A percentile compares a stretch with the other conserved stretches of the same genome.
These are phyloP conservation scores for Xerocomus brunneocitrinus DNA, from an alignment of 768 basidiomycete genomes.

Conservation along the genomic window DNA sequence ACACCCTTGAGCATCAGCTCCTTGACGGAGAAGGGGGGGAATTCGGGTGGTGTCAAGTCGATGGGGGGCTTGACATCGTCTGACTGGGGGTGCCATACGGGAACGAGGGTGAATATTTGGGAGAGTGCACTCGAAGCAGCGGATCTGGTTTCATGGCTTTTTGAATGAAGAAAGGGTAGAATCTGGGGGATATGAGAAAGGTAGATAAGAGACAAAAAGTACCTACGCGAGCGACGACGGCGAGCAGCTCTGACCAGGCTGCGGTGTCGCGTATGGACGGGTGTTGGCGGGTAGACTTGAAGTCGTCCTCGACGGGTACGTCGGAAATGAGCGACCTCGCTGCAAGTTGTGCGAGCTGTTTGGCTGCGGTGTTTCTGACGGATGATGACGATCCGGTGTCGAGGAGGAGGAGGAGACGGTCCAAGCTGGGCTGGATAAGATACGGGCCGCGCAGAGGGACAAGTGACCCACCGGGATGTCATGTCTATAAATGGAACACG, in stretches of 20 bases:
- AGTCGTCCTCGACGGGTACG: conserved; percentile 74
- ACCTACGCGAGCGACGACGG: conserved; percentile 82
- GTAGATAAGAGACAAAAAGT: not conserved
- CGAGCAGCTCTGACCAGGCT: conserved; percentile 88
- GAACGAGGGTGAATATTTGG: conserved; percentile 79
- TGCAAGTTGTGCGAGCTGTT: conserved; percentile 90
- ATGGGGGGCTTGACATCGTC: conserved; percentile 22
- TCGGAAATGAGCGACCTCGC: conserved; percentile 80
- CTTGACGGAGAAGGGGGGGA: conserved; percentile 70
- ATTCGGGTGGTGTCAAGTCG: conserved; percentile 46
- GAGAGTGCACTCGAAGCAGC: conserved; percentile 88
- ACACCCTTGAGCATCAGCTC: conserved; percentile 73
- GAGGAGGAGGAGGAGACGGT: conserved; percentile 91
- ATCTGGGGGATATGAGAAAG: conserved; percentile 46
- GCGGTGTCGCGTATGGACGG: conserved; percentile 57
- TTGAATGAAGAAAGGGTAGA: conserved; percentile 85
- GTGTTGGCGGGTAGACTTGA: conserved; percentile 58
- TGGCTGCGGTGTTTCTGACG: conserved; percentile 92
- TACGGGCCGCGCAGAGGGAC: not conserved
- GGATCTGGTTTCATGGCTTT: conserved; percentile 86
- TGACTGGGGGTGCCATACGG: conserved; percentile 58
- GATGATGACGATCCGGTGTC: conserved; percentile 91
- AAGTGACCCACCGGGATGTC: conserved; percentile 62
- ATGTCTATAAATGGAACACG: conserved; percentile 55
- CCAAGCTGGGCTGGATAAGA: conserved; percentile 57